Base-by-base conservation (phyloP, 2,329 filamentous ascomycete genomes). In the Ramichloridium luteum region DNA sequence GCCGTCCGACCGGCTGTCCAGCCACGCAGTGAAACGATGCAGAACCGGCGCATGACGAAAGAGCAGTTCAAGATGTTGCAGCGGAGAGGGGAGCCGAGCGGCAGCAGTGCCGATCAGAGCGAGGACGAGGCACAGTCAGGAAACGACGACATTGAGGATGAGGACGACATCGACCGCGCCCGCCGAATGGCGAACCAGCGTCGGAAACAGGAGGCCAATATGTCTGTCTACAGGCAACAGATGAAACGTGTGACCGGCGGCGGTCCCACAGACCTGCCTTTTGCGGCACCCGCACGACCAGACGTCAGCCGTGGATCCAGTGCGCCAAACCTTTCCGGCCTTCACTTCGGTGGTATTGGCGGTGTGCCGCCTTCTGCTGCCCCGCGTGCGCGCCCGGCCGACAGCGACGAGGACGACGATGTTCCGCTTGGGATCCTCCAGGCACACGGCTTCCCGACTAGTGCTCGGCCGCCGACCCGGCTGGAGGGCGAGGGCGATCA, bases 201-300 rank as follows among this genome's bases (percentile, higher is more conserved):
- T 41, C 73, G 76, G 48, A 90, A 86, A 63, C 85, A 93, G 53
- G 83, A 93, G 56, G 85, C 85, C 9, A 83, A 90, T 53, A 77
- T 93, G 65, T 71, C 83, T 2, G 78, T 93, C 2, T 93, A 93
- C 55, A 74, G 85, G 36, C 85, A 93, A 55, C 81, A 90, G 57
- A 93, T 93, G 85, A 93, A 88, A 80, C 93, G 93, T 59, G 80
- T 90, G 16, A 92, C 84, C 1, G 85, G 85, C 28, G 82, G 88
- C 45, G 61, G 74, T 13, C 55, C 67, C 4, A 56, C 65, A 8
- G 58, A 61, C 25, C 44, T 57, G 9, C 55, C 66, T 3, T 50
- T 65, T 2, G 43, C 44, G 23, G 38, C 41, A 6, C 52, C 61
- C 8, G 55, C 66, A 15, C 70, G 74, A n/a, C 67, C 72, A 10